Base-by-base conservation (phyloP, 345 rosid genomes). In the Populus nigra region DNA sequence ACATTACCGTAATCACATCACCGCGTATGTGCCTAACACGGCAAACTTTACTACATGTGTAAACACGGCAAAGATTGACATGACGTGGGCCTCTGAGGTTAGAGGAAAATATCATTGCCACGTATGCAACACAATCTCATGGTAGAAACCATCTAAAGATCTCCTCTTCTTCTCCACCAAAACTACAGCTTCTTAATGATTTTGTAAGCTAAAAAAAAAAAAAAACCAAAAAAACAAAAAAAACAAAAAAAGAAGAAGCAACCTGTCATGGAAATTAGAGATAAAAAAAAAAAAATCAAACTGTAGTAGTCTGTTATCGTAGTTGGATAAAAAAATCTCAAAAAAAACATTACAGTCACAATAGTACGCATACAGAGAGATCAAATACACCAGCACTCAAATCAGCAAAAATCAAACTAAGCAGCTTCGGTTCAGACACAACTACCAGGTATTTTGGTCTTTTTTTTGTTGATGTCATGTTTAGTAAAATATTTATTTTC, bases 81-180 rank as follows among this genome's bases (percentile, higher is more conserved):
- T 77, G 88, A 87, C 86, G 84, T 86, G 90, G 81, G 77, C 83
- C 78, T 82, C 73, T 81, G 73, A 63, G 75, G 83, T 65, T 81
- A 76, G 87, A 83, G 90, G 84, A 88, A 90, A 90, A 90, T 90
- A 90, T 90, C 93, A 79, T 67, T 73, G 89, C 89, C 91, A 90
- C 91, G 90, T 87, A 67, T 2, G 71, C 90, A 75, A 65, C 13
- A 39, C 73, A 72, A 84, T 73, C 78, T 76, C 17, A 10, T 31
- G 80, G 76, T 15, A 74, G 82, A 75, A 81, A 67, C 77, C 88
- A 50, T 77, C 41, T 73, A 87, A 90, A 88, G 93, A 86, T 88
- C 84, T 82, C 73, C 70, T 62, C 78, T 49, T 57, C 50, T 15
- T 15, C 25, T 23, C 16, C 22, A 2, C 25, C 22, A 0, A 79